Percentiles rank a stretch among this genome's conserved stretches.
These are phyloP conservation scores for Solanum gandarillasii DNA, from an alignment of 257 asterid genomes.

Conservation along the genomic window DNA sequence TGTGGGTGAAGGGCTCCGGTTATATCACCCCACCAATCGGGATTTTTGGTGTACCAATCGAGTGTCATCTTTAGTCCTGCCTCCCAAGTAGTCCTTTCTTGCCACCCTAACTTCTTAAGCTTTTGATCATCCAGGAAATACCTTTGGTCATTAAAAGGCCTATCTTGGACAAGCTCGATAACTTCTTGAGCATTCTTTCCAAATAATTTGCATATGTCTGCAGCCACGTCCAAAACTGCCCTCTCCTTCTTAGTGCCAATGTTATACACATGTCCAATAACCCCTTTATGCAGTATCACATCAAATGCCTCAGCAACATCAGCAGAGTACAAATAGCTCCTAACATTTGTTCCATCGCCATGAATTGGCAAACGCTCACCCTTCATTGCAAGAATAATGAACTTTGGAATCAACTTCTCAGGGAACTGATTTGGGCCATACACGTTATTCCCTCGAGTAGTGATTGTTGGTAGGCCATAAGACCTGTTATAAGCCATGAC, in stretches of 20 bases:
- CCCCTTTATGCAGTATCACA: constrained; percentile 1
- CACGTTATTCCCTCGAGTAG: constrained; percentile 7
- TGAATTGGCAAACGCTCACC: constrained; percentile 5
- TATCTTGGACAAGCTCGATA: not conserved
- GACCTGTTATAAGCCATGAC: constrained; percentile 9
- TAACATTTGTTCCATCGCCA: not conserved
- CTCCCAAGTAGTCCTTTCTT: not conserved
- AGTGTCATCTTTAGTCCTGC: constrained; percentile 3
- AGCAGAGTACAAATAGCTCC: constrained; percentile 1
- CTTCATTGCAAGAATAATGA: constrained; percentile 2
- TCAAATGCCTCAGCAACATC: constrained; percentile 12
- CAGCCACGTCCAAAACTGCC: constrained; percentile 3
- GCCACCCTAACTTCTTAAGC: constrained; percentile 6
- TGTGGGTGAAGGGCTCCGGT: constrained; percentile 8
- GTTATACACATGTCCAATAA: constrained; percentile 3
- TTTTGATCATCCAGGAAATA: constrained; percentile 8
- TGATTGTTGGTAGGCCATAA: not conserved
- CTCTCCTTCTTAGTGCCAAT: constrained; percentile 9
- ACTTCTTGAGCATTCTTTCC: not conserved
- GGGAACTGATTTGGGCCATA: constrained; percentile 11
- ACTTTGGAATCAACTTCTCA: constrained; percentile 10
- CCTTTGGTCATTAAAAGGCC: constrained; percentile 8
- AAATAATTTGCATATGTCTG: constrained; percentile 2
- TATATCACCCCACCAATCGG: constrained; percentile 10
- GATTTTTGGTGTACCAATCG: constrained; percentile 3